Evolutionary conservation across 2,329 filamentous ascomycete species (phyloP).

Genomic region (Claviceps humidiphila): DNA sequence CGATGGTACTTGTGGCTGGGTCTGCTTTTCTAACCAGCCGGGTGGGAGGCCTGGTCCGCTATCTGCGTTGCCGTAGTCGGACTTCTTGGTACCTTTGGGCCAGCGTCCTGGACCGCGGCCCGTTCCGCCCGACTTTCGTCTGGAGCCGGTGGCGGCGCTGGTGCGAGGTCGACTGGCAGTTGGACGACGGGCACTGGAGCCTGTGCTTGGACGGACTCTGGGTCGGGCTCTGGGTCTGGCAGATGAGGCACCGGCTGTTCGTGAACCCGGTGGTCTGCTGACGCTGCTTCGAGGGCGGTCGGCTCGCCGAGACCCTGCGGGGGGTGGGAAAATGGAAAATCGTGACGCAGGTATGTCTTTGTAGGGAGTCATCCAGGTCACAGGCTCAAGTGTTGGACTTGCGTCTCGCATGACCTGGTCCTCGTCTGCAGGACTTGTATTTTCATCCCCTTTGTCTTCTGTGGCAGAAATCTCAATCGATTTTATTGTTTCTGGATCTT

Average conservation of each 20-base stretch:
- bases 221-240: conserved; percentile 25
- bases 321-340: conserved; percentile 66
- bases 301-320: conserved; percentile 34
- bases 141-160: conserved; percentile 18
- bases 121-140: conserved; percentile 47
- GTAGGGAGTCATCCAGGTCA: conserved; percentile 35
- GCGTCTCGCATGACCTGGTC: conserved; percentile 16
- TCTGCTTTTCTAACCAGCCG: conserved; percentile 30
- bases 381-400: conserved; percentile 10
- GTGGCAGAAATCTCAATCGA: conserved; percentile 17
- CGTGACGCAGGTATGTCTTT: conserved; percentile 51
- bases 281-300: conserved; percentile 32
- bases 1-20: conserved; percentile 7
- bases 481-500: conserved; percentile 14
- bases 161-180: conserved; percentile 27
- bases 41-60: conserved; percentile 52
- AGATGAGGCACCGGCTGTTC: conserved; percentile 23
- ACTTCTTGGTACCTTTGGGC: conserved; percentile 57
- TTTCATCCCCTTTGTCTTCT: conserved; percentile 19
- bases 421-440: conserved; percentile 14
- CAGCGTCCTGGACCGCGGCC: conserved; percentile 51
- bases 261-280: conserved; percentile 23
- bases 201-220: conserved; percentile 26
- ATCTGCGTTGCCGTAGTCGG: conserved; percentile 52
- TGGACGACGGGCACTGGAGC: conserved; percentile 15